Base-by-base conservation (phyloP, 2,329 filamentous ascomycete genomes). In the Fusarium penzigii region DNA sequence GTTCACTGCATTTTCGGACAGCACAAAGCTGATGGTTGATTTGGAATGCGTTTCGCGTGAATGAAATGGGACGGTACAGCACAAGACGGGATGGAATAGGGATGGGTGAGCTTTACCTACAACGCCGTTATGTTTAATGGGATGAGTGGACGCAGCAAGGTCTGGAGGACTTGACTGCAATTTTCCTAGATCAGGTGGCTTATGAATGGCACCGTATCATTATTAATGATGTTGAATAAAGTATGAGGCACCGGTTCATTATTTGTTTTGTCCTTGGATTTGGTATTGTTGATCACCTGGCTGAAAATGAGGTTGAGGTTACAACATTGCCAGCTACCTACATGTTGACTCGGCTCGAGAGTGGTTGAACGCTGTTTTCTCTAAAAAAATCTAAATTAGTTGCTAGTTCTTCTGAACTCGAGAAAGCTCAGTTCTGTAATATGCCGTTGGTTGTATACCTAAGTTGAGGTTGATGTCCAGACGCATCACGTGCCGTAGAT, bases 61-160 rank as follows among this genome's bases (percentile, higher is more conserved):
- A 49, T 43, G 52, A 47, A 50, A 58, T 17, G 48, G 48, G 20
- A 25, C 20, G 20, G 20, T 25, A 25, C 20, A 7, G 20, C 7
- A 25, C 20, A 25, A 7, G 4, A 25, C 20, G 20, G 20, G 20
- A 25, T 25, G 20, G 20, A 25, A 25, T 25, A 25, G 20, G 20
- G 56, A 57, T 53, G 55, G 53, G 42, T 52, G 20, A 25, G 52
- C 56, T 47, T 47, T 58, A 60, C 54, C 46, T 44, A 48, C 57
- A 54, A 62, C 63, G 55, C 53, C 46, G 59, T 63, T 65, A 61
- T 65, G 64, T 62, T 62, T 55, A 57, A 54, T 34, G 50, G 46
- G 57, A 45, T 50, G 48, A 36, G 39, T 16, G 8, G 38, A 29
- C 13, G 17, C 29, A 45, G 32, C 36, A 9, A 10, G 32, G 10